Conservation (phyloP, 2,329 filamentous ascomycete species). For the Hypoxylon sp. region DNA sequence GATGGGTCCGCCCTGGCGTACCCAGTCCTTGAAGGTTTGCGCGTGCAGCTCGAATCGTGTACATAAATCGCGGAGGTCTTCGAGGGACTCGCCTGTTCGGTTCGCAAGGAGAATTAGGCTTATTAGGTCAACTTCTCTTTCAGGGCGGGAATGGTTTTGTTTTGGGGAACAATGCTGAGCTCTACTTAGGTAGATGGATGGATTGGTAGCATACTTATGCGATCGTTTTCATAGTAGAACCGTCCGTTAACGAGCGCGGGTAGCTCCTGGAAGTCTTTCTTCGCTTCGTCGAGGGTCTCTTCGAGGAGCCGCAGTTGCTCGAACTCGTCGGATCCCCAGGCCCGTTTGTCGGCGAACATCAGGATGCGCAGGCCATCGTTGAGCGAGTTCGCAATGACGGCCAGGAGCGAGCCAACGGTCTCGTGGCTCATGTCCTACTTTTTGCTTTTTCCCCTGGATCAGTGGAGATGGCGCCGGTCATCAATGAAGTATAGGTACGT, state of each 20-base stretch:
- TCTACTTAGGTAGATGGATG: too few relatives aligned
- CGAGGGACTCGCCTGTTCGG: conserved; percentile 63
- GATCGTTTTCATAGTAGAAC: conserved; percentile 70
- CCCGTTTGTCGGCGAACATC: conserved; percentile 68
- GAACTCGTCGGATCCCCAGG: conserved; percentile 71
- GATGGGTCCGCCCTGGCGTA: conserved; percentile 66
- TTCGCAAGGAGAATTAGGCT: conserved; percentile 33
- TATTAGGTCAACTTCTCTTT: conserved; percentile 46
- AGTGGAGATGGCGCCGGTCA: conserved; percentile 2
- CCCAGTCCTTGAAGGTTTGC: conserved; percentile 67
- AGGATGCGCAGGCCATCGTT: conserved; percentile 67
- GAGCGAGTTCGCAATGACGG: conserved; percentile 68
- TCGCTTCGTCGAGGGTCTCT: conserved; percentile 69
- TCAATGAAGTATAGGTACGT: conserved; percentile 10
- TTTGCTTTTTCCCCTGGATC: conserved; percentile 16
- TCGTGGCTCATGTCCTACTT: conserved; percentile 58
- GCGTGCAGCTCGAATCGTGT: conserved; percentile 62
- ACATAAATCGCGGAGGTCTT: conserved; percentile 63
- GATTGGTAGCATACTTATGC: conserved; percentile 66
- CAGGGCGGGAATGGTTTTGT: background rate
- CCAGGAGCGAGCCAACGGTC: conserved; percentile 70
- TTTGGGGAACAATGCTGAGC: too few relatives aligned
- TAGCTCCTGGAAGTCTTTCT: conserved; percentile 71
- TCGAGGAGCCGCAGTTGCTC: conserved; percentile 70
- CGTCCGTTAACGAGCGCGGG: conserved; percentile 67